phyloP scores from a whole-genome alignment of 495 filamentous ascomycete species.

The Sordaria brevicollis region DNA sequence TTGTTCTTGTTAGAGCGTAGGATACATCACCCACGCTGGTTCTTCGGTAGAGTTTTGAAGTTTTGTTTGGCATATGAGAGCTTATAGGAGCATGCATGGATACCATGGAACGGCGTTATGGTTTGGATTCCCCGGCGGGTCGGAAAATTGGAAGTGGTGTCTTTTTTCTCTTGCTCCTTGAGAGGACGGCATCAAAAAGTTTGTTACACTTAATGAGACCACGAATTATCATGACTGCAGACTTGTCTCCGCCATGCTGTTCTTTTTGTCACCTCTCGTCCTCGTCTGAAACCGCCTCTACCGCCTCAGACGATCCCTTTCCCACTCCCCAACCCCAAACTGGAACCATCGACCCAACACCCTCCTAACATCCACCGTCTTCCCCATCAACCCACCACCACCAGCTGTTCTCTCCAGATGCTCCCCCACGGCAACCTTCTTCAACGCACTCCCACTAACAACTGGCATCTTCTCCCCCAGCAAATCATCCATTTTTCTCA shows the following conservation, averaged over 20 bases:
- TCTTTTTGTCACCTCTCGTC: neutral
- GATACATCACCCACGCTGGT: neutral
- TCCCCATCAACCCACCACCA: slow-evolving; percentile 47
- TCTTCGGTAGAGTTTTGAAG: neutral
- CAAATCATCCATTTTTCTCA: slow-evolving; percentile 18
- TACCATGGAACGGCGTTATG: slow-evolving; percentile 21
- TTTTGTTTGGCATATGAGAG: neutral
- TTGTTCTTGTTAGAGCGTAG: neutral
- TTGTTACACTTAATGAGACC: neutral
- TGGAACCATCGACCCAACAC: slow-evolving; percentile 66
- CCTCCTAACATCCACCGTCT: slow-evolving; percentile 52
- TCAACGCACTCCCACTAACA: slow-evolving; percentile 45
- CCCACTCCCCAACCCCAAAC: slow-evolving; percentile 36
- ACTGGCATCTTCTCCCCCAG: slow-evolving; percentile 52
- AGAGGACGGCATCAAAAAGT: neutral
- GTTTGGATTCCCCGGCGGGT: slow-evolving; percentile 10
- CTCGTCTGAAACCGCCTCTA: neutral
- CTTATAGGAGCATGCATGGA: neutral
- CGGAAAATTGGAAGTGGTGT: neutral
- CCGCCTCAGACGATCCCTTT: neutral
- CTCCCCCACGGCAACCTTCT: slow-evolving; percentile 24
- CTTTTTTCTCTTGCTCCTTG: neutral
- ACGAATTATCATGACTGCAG: neutral
- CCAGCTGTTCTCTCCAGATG: slow-evolving; percentile 38
- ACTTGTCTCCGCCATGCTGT: neutral